phyloP scores from a whole-genome alignment of 2,329 filamentous ascomycete genomes.

The Anisogramma anomala region DNA sequence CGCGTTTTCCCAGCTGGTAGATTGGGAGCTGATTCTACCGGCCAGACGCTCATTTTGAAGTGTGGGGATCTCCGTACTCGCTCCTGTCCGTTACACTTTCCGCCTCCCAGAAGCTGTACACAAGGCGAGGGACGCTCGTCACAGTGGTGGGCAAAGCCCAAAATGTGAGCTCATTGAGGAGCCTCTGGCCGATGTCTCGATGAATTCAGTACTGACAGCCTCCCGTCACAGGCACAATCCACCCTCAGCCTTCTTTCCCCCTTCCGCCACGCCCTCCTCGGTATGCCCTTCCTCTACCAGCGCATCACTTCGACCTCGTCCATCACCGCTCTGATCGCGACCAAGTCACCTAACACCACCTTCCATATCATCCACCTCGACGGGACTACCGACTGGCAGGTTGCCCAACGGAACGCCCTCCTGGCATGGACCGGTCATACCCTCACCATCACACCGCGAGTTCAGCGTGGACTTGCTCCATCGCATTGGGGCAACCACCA shows the following conservation, averaged over 20 bases:
- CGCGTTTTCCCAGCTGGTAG: neutral
- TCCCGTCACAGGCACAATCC: constrained; percentile 57
- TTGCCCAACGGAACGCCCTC: constrained; percentile 75
- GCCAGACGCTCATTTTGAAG: constrained; percentile 86
- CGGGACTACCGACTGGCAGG: constrained; percentile 89
- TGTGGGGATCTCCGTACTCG: constrained; percentile 83
- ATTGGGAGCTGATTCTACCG: neutral
- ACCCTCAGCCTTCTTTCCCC: constrained; percentile 81
- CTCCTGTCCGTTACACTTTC: constrained; percentile 88
- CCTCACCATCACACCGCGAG: constrained; percentile 59
- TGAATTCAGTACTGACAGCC: constrained; percentile 10
- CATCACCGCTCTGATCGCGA: constrained; percentile 77
- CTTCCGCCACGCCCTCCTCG: constrained; percentile 64
- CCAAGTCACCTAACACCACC: constrained; percentile 74
- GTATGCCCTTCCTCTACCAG: constrained; percentile 93
- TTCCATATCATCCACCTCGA: constrained; percentile 83
- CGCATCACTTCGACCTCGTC: constrained; percentile 77
- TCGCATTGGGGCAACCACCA: constrained; percentile 87
- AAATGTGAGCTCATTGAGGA: constrained; percentile 51
- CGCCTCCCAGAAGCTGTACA: constrained; percentile 87
- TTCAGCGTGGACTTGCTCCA: constrained; percentile 63
- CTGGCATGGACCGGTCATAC: constrained; percentile 96
- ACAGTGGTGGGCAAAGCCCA: constrained; percentile 82
- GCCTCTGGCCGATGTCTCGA: too few species aligned
- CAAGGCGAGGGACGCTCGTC: constrained; percentile 80